These are phyloP conservation scores for Phytophthora tentaculata DNA, from an alignment of 352 stramenopile genomes.

Conservation along the genomic window DNA sequence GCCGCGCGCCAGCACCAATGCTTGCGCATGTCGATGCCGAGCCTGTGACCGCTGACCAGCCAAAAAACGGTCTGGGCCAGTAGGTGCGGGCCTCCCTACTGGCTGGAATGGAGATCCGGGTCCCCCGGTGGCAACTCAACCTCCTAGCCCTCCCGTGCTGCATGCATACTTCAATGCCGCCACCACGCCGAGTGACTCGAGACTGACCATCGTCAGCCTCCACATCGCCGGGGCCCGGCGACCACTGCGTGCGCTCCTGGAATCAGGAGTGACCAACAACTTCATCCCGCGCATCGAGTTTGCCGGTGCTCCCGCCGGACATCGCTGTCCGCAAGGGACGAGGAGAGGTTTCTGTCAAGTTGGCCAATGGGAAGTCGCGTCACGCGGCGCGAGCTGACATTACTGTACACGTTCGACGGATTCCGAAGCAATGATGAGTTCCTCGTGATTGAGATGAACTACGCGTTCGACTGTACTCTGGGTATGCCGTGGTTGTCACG, in stretches of 20 bases:
- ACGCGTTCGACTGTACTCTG: constrained; percentile 34
- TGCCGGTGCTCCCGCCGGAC: neutral
- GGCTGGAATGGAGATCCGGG: constrained; percentile 2
- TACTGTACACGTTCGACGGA: neutral
- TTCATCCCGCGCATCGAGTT: constrained; percentile 16
- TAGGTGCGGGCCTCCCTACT: constrained; percentile 10
- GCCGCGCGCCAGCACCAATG: neutral
- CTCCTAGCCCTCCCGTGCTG: constrained; percentile 14
- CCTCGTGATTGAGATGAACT: constrained; percentile 33
- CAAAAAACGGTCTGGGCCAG: neutral
- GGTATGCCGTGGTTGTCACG: constrained; percentile 16
- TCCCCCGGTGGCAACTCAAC: neutral
- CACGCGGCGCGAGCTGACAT: neutral
- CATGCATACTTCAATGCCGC: constrained; percentile 2
- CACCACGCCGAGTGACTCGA: constrained; percentile 9
- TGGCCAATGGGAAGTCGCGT: constrained; percentile 14
- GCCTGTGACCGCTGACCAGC: neutral
- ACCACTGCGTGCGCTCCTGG: constrained; percentile 23
- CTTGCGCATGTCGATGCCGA: neutral
- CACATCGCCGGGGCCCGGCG: neutral
- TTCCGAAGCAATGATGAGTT: constrained; percentile 14
- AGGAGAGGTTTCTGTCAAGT: constrained; percentile 12
- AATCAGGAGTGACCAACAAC: constrained; percentile 36
- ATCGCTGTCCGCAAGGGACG: neutral
- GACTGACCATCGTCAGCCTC: constrained; percentile 16